Evolutionary conservation across 768 basidiomycete species (phyloP), one percentile per base, ranked within the genome.

Genomic region (Mycena maculata): DNA sequence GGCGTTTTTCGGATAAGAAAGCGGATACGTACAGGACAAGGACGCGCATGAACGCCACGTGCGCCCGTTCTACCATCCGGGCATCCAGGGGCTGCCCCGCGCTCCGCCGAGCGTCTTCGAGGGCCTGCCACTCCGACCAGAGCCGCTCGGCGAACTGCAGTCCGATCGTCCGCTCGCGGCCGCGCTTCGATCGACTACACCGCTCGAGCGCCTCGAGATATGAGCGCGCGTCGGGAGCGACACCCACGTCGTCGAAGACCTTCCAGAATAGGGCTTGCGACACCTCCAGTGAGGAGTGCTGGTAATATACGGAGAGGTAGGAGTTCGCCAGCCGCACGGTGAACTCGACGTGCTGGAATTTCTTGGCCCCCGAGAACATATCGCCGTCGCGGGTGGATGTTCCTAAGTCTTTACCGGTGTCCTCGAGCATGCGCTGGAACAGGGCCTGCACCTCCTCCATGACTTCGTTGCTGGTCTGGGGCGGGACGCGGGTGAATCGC

Each of bases 221-320:
- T 6, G 86, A 81, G 57, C 85, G 81, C 4, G 88, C 85, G 61
- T 88, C 89, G 47, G 83, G 81, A 48, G 63, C 60, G 1, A 91
- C 75, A 1, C 72, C 78, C 1, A 80, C 68, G 12, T 84, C 75
- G 22, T 79, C 75, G 65, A 86, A 92, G 3, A 90, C 65, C 5
- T 74, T 76, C 65, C 82, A 76, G 76, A 91, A 95, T 10, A 84
- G 75, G 10, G 83, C 81, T 30, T 79, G 78, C 3, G 86, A 80
- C 2, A 73, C 74, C 28, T 86, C 83, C 44, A 96, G 78, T 12
- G 83, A 72, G 1, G 79, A 76, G 65, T 87, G 87, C 47, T 76
- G 77, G 73, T 92, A 92, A 74, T 90, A 86, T 0, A 96, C 91
- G 15, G 92, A 88, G 54, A 98, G 80, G 74, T 94, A 98, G 3